A percentile compares a stretch with the other conserved stretches of the same genome.
These are phyloP conservation scores for Babesia divergens DNA, from an alignment of 169 alveolate species.

Conservation along the genomic window DNA sequence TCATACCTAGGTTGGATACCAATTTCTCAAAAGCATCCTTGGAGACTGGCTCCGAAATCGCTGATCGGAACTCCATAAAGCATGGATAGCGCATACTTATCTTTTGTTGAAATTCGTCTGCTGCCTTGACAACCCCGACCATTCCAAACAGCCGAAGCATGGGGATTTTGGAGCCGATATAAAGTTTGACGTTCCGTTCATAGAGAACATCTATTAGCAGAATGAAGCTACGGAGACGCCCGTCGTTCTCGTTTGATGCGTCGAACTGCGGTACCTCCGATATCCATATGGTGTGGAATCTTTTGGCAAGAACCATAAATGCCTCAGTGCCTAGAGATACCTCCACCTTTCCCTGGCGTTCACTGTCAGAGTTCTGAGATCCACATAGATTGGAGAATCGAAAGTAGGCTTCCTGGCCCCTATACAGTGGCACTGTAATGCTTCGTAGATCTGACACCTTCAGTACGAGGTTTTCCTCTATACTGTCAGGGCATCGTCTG, in stretches of 20 bases:
- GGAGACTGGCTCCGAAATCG: background rate
- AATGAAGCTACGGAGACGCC: slow-evolving; percentile 49
- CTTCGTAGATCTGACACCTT: slow-evolving; percentile 44
- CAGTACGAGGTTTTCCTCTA: background rate
- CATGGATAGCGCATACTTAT: background rate
- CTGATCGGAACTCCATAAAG: background rate
- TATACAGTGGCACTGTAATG: slow-evolving; percentile 16
- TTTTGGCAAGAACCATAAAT: slow-evolving; percentile 6
- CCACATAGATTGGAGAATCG: slow-evolving; percentile 40
- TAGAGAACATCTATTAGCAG: slow-evolving; percentile 50
- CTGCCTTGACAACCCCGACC: slow-evolving; percentile 47
- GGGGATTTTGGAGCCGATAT: slow-evolving; percentile 18
- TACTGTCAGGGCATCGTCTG: background rate
- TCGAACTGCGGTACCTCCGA: slow-evolving; percentile 58
- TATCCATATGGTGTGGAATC: slow-evolving; percentile 29
- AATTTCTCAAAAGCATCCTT: slow-evolving; percentile 13
- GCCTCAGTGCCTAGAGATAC: slow-evolving; percentile 52
- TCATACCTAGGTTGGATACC: background rate
- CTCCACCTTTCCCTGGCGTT: background rate
- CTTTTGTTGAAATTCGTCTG: slow-evolving; percentile 3
- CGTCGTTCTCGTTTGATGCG: slow-evolving; percentile 20
- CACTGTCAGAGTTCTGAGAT: background rate
- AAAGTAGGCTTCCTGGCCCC: slow-evolving; percentile 44
- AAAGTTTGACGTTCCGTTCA: slow-evolving; percentile 20
- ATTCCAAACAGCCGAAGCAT: slow-evolving; percentile 44